These are phyloP conservation scores for Abrus pulchellus DNA, from an alignment of 306 rosid genomes.

Conservation along the genomic window DNA sequence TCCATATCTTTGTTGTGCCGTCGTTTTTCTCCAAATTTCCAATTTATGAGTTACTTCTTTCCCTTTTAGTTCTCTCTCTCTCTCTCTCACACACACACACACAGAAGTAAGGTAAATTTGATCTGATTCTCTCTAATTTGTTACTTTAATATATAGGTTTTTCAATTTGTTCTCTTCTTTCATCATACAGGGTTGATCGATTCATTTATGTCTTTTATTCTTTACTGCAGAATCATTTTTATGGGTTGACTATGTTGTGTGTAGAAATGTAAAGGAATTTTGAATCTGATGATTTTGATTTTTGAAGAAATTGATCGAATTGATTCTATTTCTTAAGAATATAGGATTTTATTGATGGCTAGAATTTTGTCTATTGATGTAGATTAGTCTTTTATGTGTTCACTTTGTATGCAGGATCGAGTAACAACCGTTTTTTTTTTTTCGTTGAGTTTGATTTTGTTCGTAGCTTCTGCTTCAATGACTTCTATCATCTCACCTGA, in stretches of 20 bases:
- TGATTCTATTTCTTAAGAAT: neutral
- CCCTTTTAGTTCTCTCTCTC: conserved; percentile 7
- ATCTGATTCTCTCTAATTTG: neutral
- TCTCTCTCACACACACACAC: neutral
- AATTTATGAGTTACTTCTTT: neutral
- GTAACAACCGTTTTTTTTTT: conserved; percentile 36
- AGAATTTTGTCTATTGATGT: conserved; percentile 26
- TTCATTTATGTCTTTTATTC: conserved; percentile 14
- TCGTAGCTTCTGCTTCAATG: conserved; percentile 64
- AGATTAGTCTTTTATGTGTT: conserved; percentile 28
- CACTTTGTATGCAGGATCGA: conserved; percentile 53
- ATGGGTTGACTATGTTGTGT: neutral
- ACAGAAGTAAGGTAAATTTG: conserved; percentile 20
- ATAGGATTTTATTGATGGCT: conserved; percentile 25
- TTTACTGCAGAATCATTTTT: conserved; percentile 1
- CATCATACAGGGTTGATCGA: neutral
- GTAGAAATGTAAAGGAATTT: neutral
- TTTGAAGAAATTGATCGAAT: conserved; percentile 17
- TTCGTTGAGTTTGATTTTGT: conserved; percentile 50
- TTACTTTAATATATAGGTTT: conserved; percentile 37
- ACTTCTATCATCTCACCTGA: conserved; percentile 75
- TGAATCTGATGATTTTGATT: conserved; percentile 22
- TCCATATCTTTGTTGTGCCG: conserved; percentile 34
- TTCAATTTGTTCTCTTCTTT: conserved; percentile 13
- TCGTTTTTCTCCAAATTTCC: neutral